Evolutionary conservation across 2,329 filamentous ascomycete genomes (phyloP).

Genomic region (Aspergillus ruber): DNA sequence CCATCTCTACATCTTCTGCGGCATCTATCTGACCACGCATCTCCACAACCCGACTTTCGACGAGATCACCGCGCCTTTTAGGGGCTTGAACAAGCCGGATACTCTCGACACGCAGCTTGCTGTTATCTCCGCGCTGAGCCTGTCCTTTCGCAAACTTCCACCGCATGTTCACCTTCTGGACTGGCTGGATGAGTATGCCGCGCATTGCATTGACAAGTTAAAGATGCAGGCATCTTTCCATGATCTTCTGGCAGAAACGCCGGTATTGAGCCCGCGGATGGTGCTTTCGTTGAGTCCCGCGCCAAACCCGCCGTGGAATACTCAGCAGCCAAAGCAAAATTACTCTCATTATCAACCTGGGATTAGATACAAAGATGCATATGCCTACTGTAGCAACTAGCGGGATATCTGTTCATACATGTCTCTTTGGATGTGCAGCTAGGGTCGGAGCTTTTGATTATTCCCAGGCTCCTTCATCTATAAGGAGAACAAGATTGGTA

Average conservation of each 20-base stretch:
- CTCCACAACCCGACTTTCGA: neutral
- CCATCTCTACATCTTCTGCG: neutral
- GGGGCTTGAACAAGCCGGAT: neutral
- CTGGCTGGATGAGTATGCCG: slow-evolving; percentile 5
- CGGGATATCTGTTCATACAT: too few species aligned
- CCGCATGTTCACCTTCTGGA: slow-evolving; percentile 2
- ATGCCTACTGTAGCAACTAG: too few species aligned
- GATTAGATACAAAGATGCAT: too few species aligned
- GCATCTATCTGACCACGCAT: neutral
- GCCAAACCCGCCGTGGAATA: too few species aligned
- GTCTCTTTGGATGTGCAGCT: too few species aligned
- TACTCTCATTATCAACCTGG: too few species aligned
- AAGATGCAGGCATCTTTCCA: slow-evolving; percentile 2
- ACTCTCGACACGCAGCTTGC: slow-evolving; percentile 1
- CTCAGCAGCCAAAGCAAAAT: too few species aligned
- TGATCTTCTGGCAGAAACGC: neutral
- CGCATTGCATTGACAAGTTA: slow-evolving; percentile 2
- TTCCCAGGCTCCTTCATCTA: too few species aligned
- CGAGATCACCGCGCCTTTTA: neutral
- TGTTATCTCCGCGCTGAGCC: neutral
- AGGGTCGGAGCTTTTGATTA: too few species aligned
- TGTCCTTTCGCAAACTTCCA: neutral
- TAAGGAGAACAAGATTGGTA: too few species aligned
- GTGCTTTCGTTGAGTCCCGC: too few species aligned
- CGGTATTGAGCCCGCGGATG: too few species aligned